Evolutionary conservation across 164 flowering plant species (phyloP).

Genomic region (Houttuynia cordata): DNA sequence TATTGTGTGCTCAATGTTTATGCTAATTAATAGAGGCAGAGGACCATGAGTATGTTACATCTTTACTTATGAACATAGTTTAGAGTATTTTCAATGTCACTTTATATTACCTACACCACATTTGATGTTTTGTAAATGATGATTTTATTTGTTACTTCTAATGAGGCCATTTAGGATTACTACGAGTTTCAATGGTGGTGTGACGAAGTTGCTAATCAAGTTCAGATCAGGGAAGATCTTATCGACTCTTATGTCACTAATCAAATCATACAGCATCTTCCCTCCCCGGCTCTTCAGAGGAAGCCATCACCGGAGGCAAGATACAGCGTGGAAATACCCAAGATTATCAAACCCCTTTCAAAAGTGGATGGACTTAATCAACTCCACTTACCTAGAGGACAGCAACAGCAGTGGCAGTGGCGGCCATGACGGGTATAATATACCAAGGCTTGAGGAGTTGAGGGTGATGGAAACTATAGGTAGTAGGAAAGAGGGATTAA

Average conservation of each 20-base stretch:
- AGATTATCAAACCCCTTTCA: slow-evolving; percentile 3
- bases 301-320: background rate
- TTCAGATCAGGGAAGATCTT: slow-evolving; percentile 13
- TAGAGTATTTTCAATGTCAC: too few species aligned
- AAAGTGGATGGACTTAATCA: background rate
- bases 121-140: too few species aligned
- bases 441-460: background rate
- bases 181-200: slow-evolving; percentile 8
- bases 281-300: background rate
- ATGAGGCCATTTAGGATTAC: slow-evolving; percentile 3
- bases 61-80: too few species aligned
- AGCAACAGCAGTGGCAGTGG: too few species aligned
- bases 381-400: background rate
- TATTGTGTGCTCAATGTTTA: too few species aligned
- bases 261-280: slow-evolving; percentile 1
- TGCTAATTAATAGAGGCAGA: too few species aligned
- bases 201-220: slow-evolving; percentile 23
- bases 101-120: too few species aligned
- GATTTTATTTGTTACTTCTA: too few species aligned
- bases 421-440: too few species aligned
- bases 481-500: slow-evolving; percentile 1
- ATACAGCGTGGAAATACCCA: background rate
- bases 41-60: too few species aligned
- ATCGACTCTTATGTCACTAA: slow-evolving; percentile 7
- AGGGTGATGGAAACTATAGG: background rate